Percentiles rank a stretch among this genome's conserved stretches.
phyloP scores from a whole-genome alignment of 1,284 basidiomycete species.

The Microbotryomycetes sp. region DNA sequence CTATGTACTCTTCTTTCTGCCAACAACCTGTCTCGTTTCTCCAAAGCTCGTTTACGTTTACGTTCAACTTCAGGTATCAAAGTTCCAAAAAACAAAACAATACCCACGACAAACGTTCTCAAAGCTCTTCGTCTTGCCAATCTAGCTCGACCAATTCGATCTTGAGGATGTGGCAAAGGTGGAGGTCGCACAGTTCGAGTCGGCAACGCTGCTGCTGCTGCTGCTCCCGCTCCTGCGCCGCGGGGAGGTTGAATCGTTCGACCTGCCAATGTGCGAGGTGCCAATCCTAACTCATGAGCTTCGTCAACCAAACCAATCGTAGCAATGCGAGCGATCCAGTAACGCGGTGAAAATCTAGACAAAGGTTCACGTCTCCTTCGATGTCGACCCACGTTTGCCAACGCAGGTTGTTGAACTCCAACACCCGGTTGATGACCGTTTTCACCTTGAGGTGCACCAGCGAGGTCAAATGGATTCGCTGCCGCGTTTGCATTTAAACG shows the following conservation, averaged over 20 bases:
- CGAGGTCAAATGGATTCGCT: no score
- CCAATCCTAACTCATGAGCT: conserved; percentile 37
- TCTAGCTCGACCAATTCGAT: conserved; percentile 1
- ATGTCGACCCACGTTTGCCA: conserved; percentile 13
- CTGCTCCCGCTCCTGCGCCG: not conserved
- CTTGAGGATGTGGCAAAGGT: conserved; percentile 1
- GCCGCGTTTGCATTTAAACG: no score
- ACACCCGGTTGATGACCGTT: not conserved
- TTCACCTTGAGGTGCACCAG: conserved; percentile 2
- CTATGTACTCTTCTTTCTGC: conserved; percentile 12
- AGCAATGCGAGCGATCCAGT: conserved; percentile 38
- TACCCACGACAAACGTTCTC: conserved; percentile 5
- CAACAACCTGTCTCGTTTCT: conserved; percentile 37
- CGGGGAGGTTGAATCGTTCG: conserved; percentile 13
- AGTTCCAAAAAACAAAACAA: conserved; percentile 38
- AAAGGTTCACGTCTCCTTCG: conserved; percentile 13
- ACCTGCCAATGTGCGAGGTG: conserved; percentile 30
- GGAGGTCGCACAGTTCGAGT: not conserved
- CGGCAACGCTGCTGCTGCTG: not conserved
- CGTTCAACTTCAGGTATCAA: conserved; percentile 38
- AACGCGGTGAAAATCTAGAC: conserved; percentile 36
- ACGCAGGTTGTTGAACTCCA: conserved; percentile 4
- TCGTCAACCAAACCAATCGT: conserved; percentile 37
- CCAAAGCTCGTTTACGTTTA: conserved; percentile 36
- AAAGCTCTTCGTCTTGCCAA: conserved; percentile 7